Base-by-base conservation (phyloP, 163 green algal species). In the Trebouxia gelatinosa region DNA sequence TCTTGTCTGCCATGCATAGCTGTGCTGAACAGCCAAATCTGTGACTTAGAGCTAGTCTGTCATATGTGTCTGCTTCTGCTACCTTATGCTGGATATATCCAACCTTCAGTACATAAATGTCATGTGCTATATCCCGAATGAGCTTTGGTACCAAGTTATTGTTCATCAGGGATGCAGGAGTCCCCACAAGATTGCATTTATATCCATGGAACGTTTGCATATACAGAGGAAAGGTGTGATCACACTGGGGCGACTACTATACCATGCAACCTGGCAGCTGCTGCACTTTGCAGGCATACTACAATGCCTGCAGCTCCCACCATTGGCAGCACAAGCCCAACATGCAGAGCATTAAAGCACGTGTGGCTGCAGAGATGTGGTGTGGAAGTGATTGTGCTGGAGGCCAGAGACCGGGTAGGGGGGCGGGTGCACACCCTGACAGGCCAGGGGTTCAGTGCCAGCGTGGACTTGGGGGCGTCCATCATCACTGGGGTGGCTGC, bases 401-500 rank as follows among this genome's bases (percentile, higher is more conserved):
- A 97, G 83, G 93, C 89, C 11, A 68, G 90, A 23, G 83, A 91
- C 6, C 82, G 92, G 5, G 86, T 93, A 31, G 92, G 92, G 28
- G 92, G 93, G 3, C 87, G 93, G 7, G 89, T 96, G 62, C 85
- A 94, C 82, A 96, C 90, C 1, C 83, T 92, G 71, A 40, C 31
- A 0, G 80, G 75, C 0, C 51, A 21, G n/a, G 78, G 76, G 29
- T 91, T 95, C 70, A 74, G 39, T 7, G 81, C 78, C 0, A 87
- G 88, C 0, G 86, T 97, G 0, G 93, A 98, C 83, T 79, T 97
- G 31, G 93, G 93, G 6, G 93, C 93, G n/a, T 92, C 84, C 64
- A 92, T 97, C 80, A 91, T 97, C 54, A 96, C 92, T 0, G 92
- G 90, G 61, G 91, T 75, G 0, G 66, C 64, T 1, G 50, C 84